A percentile compares a stretch with the other conserved stretches of the same genome.
These are phyloP conservation scores for Musa balbisiana DNA, from an alignment of 202 grass and related monocot genomes.

Conservation along the genomic window DNA sequence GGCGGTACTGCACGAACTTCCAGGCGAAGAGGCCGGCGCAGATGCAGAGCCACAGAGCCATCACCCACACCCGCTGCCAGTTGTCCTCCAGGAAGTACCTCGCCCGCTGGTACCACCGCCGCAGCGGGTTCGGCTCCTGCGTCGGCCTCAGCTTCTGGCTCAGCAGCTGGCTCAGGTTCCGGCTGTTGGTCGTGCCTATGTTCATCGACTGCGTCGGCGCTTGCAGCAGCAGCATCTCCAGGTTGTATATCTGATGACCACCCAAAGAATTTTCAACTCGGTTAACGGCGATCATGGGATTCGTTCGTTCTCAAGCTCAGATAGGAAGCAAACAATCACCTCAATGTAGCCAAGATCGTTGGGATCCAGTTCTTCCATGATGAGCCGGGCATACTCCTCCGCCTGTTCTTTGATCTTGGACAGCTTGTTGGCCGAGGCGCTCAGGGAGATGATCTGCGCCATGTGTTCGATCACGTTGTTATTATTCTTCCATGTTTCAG, in stretches of 20 bases:
- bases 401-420: slow-evolving; percentile 37
- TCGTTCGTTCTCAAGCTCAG: background rate
- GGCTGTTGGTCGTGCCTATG: slow-evolving; percentile 16
- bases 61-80: slow-evolving; percentile 17
- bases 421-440: slow-evolving; percentile 43
- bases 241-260: slow-evolving; percentile 3
- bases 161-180: slow-evolving; percentile 20
- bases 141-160: slow-evolving; percentile 21
- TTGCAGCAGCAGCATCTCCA: slow-evolving; percentile 22
- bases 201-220: slow-evolving; percentile 4
- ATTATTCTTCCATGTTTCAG: too few species aligned
- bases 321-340: slow-evolving; percentile 4
- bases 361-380: slow-evolving; percentile 51
- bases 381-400: slow-evolving; percentile 38
- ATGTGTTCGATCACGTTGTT: too few species aligned
- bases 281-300: background rate
- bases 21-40: slow-evolving; percentile 18
- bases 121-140: slow-evolving; percentile 2
- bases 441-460: slow-evolving; percentile 40
- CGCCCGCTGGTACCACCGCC: slow-evolving; percentile 16
- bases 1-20: slow-evolving; percentile 23
- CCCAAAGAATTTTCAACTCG: background rate
- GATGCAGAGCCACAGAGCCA: slow-evolving; percentile 15
- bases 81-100: slow-evolving; percentile 24
- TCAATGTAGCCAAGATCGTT: slow-evolving; percentile 42